Evolutionary conservation across 2,329 filamentous ascomycete genomes (phyloP), one percentile per base, ranked within the genome.

Genomic region (Cercospora sesami): DNA sequence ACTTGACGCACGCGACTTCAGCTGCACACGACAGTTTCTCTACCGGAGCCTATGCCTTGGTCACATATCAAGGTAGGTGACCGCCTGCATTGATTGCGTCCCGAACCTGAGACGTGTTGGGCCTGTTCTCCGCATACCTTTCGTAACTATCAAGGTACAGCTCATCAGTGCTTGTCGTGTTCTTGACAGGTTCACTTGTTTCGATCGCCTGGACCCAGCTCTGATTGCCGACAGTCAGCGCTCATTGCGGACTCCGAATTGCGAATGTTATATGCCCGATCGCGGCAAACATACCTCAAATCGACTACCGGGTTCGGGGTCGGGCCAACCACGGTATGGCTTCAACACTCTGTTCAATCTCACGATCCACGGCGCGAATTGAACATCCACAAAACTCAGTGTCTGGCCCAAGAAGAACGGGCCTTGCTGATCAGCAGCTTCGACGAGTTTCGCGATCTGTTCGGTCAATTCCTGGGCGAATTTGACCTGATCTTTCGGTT

Each of bases 291-390:
- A n/a, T 33, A 48, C 60, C 30, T 84, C 85, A 89, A 89, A 92
- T 6, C 91, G 83, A 68, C 83, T 87, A 1, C 86, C 88, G 1
- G 85, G 83, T 69, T 88, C 85, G 0, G 89, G 85, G 26, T 88
- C 86, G 0, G 86, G 85, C 89, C 90, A 93, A 23, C 86, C 86
- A 21, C 89, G 82, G 71, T 90, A 89, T 16, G 87, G 86, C 60
- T 86, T 84, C 36, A 92, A 80, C 18, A 93, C 86, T 2, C 87
- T 86, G n/a, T 85, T 83, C 68, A 94, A 80, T 1, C 91, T 85
- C 18, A 93, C 76, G 14, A 92, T 85, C 84, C 92, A 94, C 0
- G 91, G 91, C 1, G 91, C 91, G 57, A 93, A 85, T 74, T 93
- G 89, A 16, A 93, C 84, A 72, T 94, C 91, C 0, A 94, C 91